phyloP scores from a whole-genome alignment of 352 stramenopile genomes.

The Globisporangium carolinianum region DNA sequence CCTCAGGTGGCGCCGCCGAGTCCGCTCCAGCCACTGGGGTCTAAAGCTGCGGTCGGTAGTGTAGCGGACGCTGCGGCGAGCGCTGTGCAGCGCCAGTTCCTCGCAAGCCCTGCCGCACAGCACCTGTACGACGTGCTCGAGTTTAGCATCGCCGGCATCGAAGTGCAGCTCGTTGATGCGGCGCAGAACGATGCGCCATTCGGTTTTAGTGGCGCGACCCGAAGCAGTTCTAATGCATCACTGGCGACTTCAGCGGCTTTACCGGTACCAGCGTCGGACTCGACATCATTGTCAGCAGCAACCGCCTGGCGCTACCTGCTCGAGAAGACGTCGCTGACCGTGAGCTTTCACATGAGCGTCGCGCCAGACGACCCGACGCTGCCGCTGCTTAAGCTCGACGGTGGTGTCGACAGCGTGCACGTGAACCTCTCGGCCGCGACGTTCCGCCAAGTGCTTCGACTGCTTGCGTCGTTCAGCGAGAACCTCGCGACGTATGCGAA shows the following conservation, averaged over 20 bases:
- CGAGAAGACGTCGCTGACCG: slow-evolving; percentile 66
- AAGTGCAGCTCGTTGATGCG: slow-evolving; percentile 55
- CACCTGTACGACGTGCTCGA: slow-evolving; percentile 77
- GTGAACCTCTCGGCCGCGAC: slow-evolving; percentile 62
- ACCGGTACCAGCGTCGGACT: no score
- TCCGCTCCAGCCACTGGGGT: slow-evolving; percentile 4
- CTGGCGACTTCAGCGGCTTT: not conserved
- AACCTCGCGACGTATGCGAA: slow-evolving; percentile 49
- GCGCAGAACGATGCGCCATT: not conserved
- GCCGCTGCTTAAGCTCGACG: slow-evolving; percentile 69
- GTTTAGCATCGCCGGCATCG: slow-evolving; percentile 68
- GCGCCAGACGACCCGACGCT: slow-evolving; percentile 72
- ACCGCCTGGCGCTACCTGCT: slow-evolving; percentile 50
- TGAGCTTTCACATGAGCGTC: slow-evolving; percentile 74
- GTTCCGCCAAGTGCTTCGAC: slow-evolving; percentile 48
- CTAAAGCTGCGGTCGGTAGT: not conserved
- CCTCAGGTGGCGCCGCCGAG: slow-evolving; percentile 10
- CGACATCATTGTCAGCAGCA: not conserved
- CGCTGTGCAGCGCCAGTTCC: slow-evolving; percentile 8
- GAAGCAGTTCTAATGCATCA: slow-evolving; percentile 9
- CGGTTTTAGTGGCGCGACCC: not conserved
- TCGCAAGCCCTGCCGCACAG: slow-evolving; percentile 19
- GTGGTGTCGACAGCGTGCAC: slow-evolving; percentile 58
- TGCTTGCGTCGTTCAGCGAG: slow-evolving; percentile 64
- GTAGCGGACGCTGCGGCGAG: not conserved